Evolutionary conservation across 257 asterid genomes (phyloP).

Genomic region (Eustoma russellianum): DNA sequence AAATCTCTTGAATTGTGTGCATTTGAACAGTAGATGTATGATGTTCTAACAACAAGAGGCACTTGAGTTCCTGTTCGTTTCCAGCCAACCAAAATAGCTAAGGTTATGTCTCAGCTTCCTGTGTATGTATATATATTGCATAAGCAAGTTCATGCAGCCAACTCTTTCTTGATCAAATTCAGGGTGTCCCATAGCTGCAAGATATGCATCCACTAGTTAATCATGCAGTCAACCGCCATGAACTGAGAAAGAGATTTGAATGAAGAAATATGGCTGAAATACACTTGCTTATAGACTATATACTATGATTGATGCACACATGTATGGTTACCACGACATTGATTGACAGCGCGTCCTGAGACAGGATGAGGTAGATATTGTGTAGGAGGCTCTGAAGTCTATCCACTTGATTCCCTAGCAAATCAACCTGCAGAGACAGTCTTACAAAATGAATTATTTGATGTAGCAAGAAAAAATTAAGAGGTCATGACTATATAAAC

Average conservation of each 20-base stretch:
- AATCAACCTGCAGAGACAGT: conserved; percentile 47
- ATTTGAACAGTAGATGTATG: too few relatives aligned
- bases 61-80: too few relatives aligned
- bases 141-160: conserved; percentile 6
- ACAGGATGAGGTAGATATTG: conserved; percentile 33
- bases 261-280: not conserved
- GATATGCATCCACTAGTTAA: not conserved
- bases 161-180: conserved; percentile 44
- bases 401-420: conserved; percentile 83
- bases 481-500: too few relatives aligned
- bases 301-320: not conserved
- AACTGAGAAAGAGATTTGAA: not conserved
- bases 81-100: too few relatives aligned
- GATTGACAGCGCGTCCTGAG: conserved; percentile 41
- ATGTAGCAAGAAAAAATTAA: not conserved
- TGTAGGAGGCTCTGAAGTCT: conserved; percentile 41
- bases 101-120: too few relatives aligned
- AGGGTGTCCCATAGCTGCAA: conserved; percentile 52
- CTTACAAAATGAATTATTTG: not conserved
- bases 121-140: too few relatives aligned
- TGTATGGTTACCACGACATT: conserved; percentile 32
- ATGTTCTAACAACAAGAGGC: too few relatives aligned
- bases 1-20: too few relatives aligned
- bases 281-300: not conserved
- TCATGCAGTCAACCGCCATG: not conserved